These are phyloP conservation scores for Nitzschia putrida DNA, from an alignment of 108 stramenopile species.

Conservation along the genomic window DNA sequence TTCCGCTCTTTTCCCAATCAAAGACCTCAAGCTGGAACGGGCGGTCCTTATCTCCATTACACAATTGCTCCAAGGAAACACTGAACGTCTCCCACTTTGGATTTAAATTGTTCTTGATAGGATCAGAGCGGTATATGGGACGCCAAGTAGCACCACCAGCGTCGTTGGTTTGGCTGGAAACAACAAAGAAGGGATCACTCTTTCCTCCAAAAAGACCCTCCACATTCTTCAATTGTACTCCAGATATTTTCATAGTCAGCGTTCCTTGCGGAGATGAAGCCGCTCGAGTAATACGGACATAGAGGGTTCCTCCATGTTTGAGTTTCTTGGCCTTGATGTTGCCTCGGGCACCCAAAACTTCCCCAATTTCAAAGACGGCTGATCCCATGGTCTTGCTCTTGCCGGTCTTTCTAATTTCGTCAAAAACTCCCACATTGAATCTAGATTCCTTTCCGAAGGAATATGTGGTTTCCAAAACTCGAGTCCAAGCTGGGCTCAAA, in stretches of 20 bases:
- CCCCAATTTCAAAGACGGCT: constrained; percentile 72
- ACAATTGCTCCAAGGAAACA: constrained; percentile 54
- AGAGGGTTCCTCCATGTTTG: constrained; percentile 53
- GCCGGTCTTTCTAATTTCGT: constrained; percentile 52
- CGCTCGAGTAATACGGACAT: constrained; percentile 48
- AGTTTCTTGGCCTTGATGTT: constrained; percentile 73
- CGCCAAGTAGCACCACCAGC: constrained; percentile 59
- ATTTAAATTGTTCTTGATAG: constrained; percentile 61
- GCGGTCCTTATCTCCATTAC: constrained; percentile 54
- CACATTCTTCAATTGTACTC: constrained; percentile 76
- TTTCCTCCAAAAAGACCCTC: constrained; percentile 70
- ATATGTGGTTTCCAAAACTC: constrained; percentile 54
- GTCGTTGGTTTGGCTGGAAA: constrained; percentile 42
- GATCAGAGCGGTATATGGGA: constrained; percentile 55
- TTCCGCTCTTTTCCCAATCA: constrained; percentile 69
- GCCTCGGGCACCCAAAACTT: constrained; percentile 69
- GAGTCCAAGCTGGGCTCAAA: constrained; percentile 68
- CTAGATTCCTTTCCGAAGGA: constrained; percentile 61
- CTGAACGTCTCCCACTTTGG: constrained; percentile 61
- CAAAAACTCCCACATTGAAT: constrained; percentile 48
- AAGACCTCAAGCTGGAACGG: constrained; percentile 61
- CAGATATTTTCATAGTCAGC: constrained; percentile 32
- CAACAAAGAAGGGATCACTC: constrained; percentile 77
- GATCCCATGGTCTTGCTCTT: constrained; percentile 53
- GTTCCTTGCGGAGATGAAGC: constrained; percentile 7